Evolutionary conservation across 2,329 filamentous ascomycete species (phyloP).

Genomic region (Colletotrichum abscissum): DNA sequence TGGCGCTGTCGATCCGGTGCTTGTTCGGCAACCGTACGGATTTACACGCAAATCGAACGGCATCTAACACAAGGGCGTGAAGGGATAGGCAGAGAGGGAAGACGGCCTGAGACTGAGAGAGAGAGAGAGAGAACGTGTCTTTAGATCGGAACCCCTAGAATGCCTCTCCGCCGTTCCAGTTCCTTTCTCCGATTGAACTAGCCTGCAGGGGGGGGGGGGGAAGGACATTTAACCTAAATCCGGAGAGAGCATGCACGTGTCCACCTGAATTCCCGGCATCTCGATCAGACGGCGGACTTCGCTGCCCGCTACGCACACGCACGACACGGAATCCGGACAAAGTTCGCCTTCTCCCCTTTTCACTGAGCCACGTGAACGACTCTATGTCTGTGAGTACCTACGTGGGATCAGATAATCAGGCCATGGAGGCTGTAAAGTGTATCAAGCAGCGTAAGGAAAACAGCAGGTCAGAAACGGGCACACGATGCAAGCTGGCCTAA

Average conservation of each 20-base stretch:
- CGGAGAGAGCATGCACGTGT: not conserved
- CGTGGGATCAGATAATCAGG: constrained; percentile 23
- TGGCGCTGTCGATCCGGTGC: not conserved
- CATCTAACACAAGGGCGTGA: not conserved
- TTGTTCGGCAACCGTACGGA: not conserved
- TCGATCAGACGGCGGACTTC: not conserved
- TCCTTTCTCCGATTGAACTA: not conserved
- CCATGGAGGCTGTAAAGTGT: constrained; percentile 2
- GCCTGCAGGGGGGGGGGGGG: not conserved
- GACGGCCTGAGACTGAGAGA: no score
- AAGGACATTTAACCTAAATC: not conserved
- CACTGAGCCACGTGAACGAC: no score
- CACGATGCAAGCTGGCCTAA: no score
- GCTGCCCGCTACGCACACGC: not conserved
- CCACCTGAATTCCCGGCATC: not conserved
- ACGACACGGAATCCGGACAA: no score
- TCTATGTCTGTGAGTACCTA: constrained; percentile 13
- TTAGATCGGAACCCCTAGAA: not conserved
- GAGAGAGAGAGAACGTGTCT: not conserved
- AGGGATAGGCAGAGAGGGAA: not conserved
- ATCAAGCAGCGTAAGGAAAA: not conserved
- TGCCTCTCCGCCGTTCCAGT: not conserved
- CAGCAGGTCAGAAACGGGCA: not conserved
- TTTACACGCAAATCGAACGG: not conserved
- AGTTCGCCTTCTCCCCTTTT: no score